Evolutionary conservation across 371 early-diverging fungal genomes (phyloP).

Genomic region (Mucor plumbeus): DNA sequence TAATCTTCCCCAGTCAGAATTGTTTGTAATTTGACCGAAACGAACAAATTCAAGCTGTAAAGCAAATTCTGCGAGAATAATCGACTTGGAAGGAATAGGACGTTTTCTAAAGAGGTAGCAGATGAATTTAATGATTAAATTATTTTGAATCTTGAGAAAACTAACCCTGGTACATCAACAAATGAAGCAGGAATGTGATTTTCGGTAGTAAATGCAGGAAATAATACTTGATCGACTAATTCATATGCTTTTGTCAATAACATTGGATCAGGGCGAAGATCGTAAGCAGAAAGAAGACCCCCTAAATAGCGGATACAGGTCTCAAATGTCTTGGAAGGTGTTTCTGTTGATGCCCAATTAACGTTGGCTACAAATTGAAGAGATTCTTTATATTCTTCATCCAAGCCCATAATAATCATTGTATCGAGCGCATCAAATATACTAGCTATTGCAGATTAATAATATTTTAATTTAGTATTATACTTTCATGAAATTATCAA

Average conservation of each 20-base stretch:
- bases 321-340: conserved; percentile 65
- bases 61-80: conserved; percentile 9
- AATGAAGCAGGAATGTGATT: conserved; percentile 71
- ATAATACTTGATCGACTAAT: conserved; percentile 67
- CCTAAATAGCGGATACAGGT: conserved; percentile 80
- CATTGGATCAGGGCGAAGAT: conserved; percentile 60
- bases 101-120: background rate
- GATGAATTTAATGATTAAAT: background rate
- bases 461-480: too few relatives aligned
- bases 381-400: conserved; percentile 55
- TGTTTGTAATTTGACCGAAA: background rate
- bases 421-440: conserved; percentile 90
- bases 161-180: background rate
- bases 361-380: conserved; percentile 62
- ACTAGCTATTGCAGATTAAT: conserved; percentile 46
- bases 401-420: conserved; percentile 76
- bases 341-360: conserved; percentile 47
- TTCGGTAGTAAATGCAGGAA: conserved; percentile 77
- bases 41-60: conserved; percentile 6
- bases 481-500: conserved; percentile 24
- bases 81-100: background rate
- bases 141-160: too few relatives aligned
- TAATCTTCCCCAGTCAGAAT: background rate
- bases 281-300: conserved; percentile 66
- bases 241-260: conserved; percentile 75